Evolutionary conservation across 208 protist genomes (phyloP), one percentile per base, ranked within the genome.

Genomic region (Crithidia expoeki): DNA sequence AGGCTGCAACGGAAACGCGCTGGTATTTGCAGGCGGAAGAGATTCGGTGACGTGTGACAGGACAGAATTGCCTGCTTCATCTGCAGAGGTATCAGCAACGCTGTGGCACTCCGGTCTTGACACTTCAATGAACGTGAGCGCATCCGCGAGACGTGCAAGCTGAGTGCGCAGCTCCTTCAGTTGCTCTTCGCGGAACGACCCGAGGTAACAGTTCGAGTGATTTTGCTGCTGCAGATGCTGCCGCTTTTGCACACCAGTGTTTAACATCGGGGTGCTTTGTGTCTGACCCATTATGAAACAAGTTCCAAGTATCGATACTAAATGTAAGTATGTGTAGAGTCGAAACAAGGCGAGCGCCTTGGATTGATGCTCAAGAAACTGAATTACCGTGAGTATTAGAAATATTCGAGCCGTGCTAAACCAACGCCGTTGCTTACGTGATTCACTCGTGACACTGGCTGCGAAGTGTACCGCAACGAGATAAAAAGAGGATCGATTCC

Each of bases 231-330:
- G 36, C 36, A 32, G 21, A 4, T 38, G 25, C 21, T 53, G 49
- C 49, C 23, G 25, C 49, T 17, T 5, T 9, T 53, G 49, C 5
- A 25, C 49, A 25, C 0, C 5, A 5, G 52, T 21, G 33, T 40
- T 25, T 17, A 14, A 32, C 28, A 5, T 33, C 14, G 62, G 49
- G 25, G 60, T 52, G 50, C 60, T 74, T 0, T 61, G 52, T 9
- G 17, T 7, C 27, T 74, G 59, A 0, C 69, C 69, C 69, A 74
- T 74, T 14, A 33, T 47, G 42, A 21, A 47, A 47, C 9, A 17
- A 47, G 42, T 12, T 42, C n/a, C n/a, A n/a, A n/a, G n/a, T n/a
- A n/a, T n/a, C n/a, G n/a, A n/a, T n/a, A n/a, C n/a, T n/a, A n/a
- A n/a, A n/a, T n/a, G n/a, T n/a, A n/a, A n/a, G n/a, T n/a, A n/a